Base-by-base conservation (phyloP, 75 land plant genomes). In the Cunninghamia lanceolata region DNA sequence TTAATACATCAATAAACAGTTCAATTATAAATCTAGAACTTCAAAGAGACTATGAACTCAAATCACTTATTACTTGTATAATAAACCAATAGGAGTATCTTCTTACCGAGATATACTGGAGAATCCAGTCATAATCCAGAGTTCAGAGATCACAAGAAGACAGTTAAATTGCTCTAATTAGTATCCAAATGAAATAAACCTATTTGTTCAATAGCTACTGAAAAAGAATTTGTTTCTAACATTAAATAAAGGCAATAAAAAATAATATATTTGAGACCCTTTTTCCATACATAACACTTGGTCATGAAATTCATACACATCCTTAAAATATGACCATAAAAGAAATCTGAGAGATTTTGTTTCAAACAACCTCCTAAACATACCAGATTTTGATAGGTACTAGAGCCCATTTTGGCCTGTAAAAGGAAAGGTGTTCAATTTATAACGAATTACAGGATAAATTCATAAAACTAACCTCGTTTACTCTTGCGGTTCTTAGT, bases 81-180 rank as follows among this genome's bases (percentile, higher is more conserved):
- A n/a, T n/a, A n/a, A n/a, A n/a, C n/a, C n/a, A n/a, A 34, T 45
- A 1, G 52, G 35, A 1, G 25, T 0, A 83, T 10, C 11, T 52
- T 0, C 83, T 87, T 35, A 87, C 88, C 88, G 35, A 87, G 46
- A 84, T 87, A 87, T 32, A 87, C 88, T 87, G 85, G 10, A 35
- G 36, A 32, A 6, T 25, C 28, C 28, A 63, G 6, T 63, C 68
- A 63, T 25, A 4, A 35, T 50, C 50, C 0, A n/a, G 32, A 10
- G 3, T 45, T 25, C 14, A 10, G 11, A 0, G 32, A 39, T 13
- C 4, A 80, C n/a, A 13, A 63, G 0, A 25, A 25, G 8, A 25
- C 68, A 63, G 28, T 5, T 25, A 25, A 63, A 25, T 3, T 21
- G 21, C 68, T 25, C 2, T 63, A 63, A 25, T 63, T 63, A 63